These are phyloP conservation scores for Cryoendolithus antarcticus DNA, from an alignment of 2,329 filamentous ascomycete species.

Conservation along the genomic window DNA sequence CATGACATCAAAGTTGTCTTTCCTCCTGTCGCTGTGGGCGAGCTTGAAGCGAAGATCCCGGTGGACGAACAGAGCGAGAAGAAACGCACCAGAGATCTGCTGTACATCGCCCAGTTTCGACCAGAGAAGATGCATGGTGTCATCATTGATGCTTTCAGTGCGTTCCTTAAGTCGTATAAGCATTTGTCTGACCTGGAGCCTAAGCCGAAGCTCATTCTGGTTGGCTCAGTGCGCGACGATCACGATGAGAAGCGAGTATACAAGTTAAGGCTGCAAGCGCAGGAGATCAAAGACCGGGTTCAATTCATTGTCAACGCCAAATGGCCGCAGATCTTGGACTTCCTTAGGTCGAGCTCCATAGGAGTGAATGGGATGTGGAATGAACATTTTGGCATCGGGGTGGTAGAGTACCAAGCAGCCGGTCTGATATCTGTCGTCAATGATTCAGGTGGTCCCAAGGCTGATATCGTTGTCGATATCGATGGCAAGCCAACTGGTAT, in stretches of 20 bases:
- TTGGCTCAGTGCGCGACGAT: conserved; percentile 85
- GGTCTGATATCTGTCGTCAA: conserved; percentile 89
- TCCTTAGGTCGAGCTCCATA: conserved; percentile 63
- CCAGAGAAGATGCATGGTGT: conserved; percentile 93
- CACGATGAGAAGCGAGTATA: conserved; percentile 74
- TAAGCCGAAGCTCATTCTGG: conserved; percentile 60
- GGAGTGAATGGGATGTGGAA: conserved; percentile 99
- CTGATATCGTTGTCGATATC: conserved; percentile 78
- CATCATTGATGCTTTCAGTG: conserved; percentile 71
- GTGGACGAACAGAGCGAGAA: conserved; percentile 58
- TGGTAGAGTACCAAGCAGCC: conserved; percentile 95
- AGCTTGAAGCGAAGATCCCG: conserved; percentile 63
- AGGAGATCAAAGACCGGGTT: conserved; percentile 71
- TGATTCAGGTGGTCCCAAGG: conserved; percentile 79
- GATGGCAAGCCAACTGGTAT: conserved; percentile 67
- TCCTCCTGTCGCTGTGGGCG: conserved; percentile 80
- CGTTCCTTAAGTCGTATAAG: conserved; percentile 52
- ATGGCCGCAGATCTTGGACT: conserved; percentile 75
- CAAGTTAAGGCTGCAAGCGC: conserved; percentile 70
- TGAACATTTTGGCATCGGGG: conserved; percentile 96
- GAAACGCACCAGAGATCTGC: conserved; percentile 55
- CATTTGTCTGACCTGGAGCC: conserved; percentile 16
- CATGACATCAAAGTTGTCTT: conserved; percentile 65
- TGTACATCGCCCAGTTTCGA: conserved; percentile 95
- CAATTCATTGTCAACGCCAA: conserved; percentile 82